A percentile compares a stretch with the other conserved stretches of the same genome.
phyloP scores from a whole-genome alignment of 2,329 filamentous ascomycete species.

The Talaromyces sp. region DNA sequence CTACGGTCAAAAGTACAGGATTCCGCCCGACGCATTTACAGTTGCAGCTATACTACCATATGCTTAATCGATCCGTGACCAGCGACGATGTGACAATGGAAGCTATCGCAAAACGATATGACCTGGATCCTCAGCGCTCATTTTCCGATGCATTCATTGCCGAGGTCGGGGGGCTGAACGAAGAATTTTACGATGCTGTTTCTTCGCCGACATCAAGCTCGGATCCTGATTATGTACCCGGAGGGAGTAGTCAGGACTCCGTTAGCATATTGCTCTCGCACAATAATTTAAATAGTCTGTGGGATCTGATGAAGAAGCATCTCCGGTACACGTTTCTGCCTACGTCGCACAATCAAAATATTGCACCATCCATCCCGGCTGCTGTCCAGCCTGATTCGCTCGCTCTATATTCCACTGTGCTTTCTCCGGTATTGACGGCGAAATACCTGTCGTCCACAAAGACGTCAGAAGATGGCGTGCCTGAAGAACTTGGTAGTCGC shows the following conservation, averaged over 20 bases:
- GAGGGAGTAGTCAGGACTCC: slow-evolving; percentile 41
- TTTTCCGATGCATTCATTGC: slow-evolving; percentile 80
- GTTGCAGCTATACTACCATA: slow-evolving; percentile 81
- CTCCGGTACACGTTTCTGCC: slow-evolving; percentile 51
- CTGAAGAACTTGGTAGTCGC: slow-evolving; percentile 51
- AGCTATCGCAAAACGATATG: slow-evolving; percentile 67
- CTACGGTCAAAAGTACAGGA: slow-evolving; percentile 56
- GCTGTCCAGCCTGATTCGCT: slow-evolving; percentile 34
- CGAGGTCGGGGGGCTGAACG: slow-evolving; percentile 67
- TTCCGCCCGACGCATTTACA: slow-evolving; percentile 78
- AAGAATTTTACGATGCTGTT: slow-evolving; percentile 57
- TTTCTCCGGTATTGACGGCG: slow-evolving; percentile 46
- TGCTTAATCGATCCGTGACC: slow-evolving; percentile 70
- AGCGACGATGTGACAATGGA: slow-evolving; percentile 67
- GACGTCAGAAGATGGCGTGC: slow-evolving; percentile 8
- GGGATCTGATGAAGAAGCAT: slow-evolving; percentile 62
- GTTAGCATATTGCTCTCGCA: slow-evolving; percentile 54
- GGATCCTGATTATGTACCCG: slow-evolving; percentile 26
- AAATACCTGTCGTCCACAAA: slow-evolving; percentile 39
- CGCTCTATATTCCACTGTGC: slow-evolving; percentile 36
- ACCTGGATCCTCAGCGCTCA: slow-evolving; percentile 58
- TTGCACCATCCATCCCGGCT: slow-evolving; percentile 31
- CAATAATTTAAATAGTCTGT: slow-evolving; percentile 59
- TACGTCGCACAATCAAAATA: slow-evolving; percentile 14
- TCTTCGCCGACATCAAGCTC: slow-evolving; percentile 29